phyloP scores from a whole-genome alignment of 176 grass and related monocot genomes.

The Saccharum officinarum region DNA sequence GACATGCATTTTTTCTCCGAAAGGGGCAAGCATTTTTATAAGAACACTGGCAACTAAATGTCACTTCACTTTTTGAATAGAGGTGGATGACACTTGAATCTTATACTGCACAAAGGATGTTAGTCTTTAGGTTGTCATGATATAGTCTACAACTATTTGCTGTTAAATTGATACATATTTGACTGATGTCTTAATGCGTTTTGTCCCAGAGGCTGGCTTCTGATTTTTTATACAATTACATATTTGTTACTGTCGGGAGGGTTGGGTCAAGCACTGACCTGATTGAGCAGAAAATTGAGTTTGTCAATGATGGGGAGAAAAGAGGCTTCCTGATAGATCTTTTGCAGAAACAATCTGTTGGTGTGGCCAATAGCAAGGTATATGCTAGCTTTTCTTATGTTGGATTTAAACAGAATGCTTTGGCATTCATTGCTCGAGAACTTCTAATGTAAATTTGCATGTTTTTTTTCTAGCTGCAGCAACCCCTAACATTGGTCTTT shows the following conservation, averaged over 20 bases:
- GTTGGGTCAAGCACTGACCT: slow-evolving; percentile 84
- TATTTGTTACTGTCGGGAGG: slow-evolving; percentile 82
- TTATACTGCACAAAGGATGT: background rate
- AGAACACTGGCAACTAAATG: background rate
- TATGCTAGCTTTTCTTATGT: background rate
- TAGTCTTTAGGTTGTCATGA: background rate
- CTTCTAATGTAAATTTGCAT: background rate
- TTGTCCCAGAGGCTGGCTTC: slow-evolving; percentile 62
- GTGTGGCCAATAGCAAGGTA: slow-evolving; percentile 56
- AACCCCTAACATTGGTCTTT: slow-evolving; percentile 80
- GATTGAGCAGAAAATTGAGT: slow-evolving; percentile 77
- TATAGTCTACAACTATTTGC: background rate
- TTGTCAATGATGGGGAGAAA: slow-evolving; percentile 67
- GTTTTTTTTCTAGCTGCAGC: slow-evolving; percentile 41
- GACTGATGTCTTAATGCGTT: background rate
- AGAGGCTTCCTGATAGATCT: slow-evolving; percentile 59
- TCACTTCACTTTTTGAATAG: background rate
- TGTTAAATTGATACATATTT: slow-evolving; percentile 2
- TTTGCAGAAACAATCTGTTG: slow-evolving; percentile 42
- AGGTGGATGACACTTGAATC: background rate
- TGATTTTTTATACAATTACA: slow-evolving; percentile 75
- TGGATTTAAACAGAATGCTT: background rate
- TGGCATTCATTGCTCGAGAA: background rate
- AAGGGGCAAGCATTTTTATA: background rate
- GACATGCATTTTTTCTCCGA: background rate